Evolutionary conservation across 331 rosid species (phyloP).

Genomic region (Dryas integrifolia): DNA sequence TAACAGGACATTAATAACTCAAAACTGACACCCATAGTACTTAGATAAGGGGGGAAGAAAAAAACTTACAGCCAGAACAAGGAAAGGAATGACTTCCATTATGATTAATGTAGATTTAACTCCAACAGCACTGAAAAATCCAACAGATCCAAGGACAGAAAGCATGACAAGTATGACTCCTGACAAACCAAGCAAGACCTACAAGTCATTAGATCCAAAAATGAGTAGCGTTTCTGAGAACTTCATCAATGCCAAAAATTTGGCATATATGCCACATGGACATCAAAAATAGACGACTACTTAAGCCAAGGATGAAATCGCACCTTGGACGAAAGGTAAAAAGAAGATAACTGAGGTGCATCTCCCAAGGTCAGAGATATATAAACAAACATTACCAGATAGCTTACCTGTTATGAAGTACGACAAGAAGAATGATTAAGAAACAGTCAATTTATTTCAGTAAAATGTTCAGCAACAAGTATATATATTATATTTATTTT

Average conservation of each 20-base stretch:
- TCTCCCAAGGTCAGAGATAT: slow-evolving; percentile 91
- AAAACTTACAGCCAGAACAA: slow-evolving; percentile 86
- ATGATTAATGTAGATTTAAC: slow-evolving; percentile 88
- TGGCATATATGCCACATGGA: neutral
- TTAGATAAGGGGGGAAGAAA: neutral
- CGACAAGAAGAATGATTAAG: slow-evolving; percentile 20
- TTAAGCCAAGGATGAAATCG: slow-evolving; percentile 17
- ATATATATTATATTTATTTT: slow-evolving; percentile 4
- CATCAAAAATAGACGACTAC: slow-evolving; percentile 16
- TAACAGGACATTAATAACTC: slow-evolving; percentile 16
- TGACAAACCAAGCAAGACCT: slow-evolving; percentile 91
- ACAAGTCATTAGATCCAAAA: slow-evolving; percentile 28
- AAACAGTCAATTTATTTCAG: neutral
- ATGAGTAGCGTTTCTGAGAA: slow-evolving; percentile 22
- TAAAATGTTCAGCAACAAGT: slow-evolving; percentile 6
- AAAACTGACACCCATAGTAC: slow-evolving; percentile 13
- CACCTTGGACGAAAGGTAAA: slow-evolving; percentile 91
- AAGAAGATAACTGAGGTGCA: slow-evolving; percentile 49
- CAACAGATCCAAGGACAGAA: slow-evolving; percentile 90
- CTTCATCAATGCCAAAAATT: neutral
- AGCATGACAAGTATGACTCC: slow-evolving; percentile 88
- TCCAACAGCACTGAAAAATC: slow-evolving; percentile 91
- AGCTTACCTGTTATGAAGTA: slow-evolving; percentile 70
- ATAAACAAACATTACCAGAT: slow-evolving; percentile 90
- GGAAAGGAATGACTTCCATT: slow-evolving; percentile 97